Evolutionary conservation across 805 yeast genomes (phyloP).

Genomic region (Cyberlindnera japonica): DNA sequence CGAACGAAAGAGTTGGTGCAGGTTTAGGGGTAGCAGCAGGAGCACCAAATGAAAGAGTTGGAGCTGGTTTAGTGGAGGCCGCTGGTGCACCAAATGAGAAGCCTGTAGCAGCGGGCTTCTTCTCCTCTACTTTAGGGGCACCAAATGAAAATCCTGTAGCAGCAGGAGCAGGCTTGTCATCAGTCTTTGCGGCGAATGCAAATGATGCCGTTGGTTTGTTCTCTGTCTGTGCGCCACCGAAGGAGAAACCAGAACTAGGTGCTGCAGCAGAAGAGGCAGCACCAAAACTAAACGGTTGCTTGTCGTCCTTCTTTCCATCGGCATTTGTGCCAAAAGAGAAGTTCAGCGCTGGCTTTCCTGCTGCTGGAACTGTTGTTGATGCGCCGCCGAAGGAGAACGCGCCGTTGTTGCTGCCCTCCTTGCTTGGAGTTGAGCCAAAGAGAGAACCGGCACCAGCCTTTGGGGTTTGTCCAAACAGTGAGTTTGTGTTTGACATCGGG

Average conservation of each 20-base stretch:
- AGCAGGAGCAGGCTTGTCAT: too few relatives aligned
- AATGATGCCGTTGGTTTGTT: not conserved
- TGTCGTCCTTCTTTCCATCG: too few relatives aligned
- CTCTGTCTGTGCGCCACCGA: slow-evolving; percentile 14
- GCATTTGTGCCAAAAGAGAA: slow-evolving; percentile 12
- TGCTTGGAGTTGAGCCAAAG: slow-evolving; percentile 26
- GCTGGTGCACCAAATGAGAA: slow-evolving; percentile 10
- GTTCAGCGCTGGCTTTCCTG: slow-evolving; percentile 6
- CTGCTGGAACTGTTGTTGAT: too few relatives aligned
- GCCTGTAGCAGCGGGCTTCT: slow-evolving; percentile 2
- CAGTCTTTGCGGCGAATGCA: not conserved
- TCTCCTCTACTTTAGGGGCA: slow-evolving; percentile 5
- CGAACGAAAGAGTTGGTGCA: slow-evolving; percentile 6
- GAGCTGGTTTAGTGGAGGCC: too few relatives aligned
- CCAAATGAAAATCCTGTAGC: slow-evolving; percentile 6
- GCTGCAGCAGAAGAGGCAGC: slow-evolving; percentile 4
- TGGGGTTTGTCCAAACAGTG: slow-evolving; percentile 22
- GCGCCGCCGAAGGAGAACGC: slow-evolving; percentile 1
- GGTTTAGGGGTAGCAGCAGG: slow-evolving; percentile 9
- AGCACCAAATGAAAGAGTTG: slow-evolving; percentile 20
- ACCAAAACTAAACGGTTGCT: too few relatives aligned
- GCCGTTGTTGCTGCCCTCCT: slow-evolving; percentile 14
- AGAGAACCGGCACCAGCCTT: slow-evolving; percentile 24
- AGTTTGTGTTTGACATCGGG: not conserved
- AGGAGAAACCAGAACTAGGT: slow-evolving; percentile 17